Evolutionary conservation across 2,329 filamentous ascomycete species (phyloP), one percentile per base, ranked within the genome.

Genomic region (Scedosporium dehoogii): DNA sequence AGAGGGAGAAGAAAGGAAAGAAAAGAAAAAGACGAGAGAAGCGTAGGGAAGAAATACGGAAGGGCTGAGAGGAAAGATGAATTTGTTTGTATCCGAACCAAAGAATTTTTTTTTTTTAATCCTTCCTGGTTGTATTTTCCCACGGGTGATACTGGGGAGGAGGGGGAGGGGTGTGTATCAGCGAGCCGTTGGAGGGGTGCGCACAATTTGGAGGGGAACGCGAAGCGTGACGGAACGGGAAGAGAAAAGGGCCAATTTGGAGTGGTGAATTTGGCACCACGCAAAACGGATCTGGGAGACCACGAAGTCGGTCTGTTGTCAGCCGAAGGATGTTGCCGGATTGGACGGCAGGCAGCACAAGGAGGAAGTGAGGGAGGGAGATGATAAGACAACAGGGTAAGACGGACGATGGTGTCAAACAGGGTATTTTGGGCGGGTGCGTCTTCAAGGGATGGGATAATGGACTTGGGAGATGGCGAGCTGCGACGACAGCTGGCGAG

Each of bases 1-100:
- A 63, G 74, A 72, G 74, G 74, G 70, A 67, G 73, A 72, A 73
- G 71, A 69, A 65, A 61, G 21, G 38, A 42, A 58, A 51, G 25
- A 60, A 59, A 59, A 59, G 57, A 61, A 60, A 58, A 53, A 33
- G 7, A 33, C 29, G 29, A 33, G 29, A 41, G 60, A 56, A 25
- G 62, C 58, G 58, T 53, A 61, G 59, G 53, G 21, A 21, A 44
- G 16, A 25, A 38, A 18, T 25, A 27, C 12, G 46, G 3, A 38
- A 58, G 60, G 60, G 60, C 27, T 57, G 60, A 41, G 48, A 53
- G 38, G 53, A 61, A 33, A 61, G 59, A 48, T 33, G 29, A 33
- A 33, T 33, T 9, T 61, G 59, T 46, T 61, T 61, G 59, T 61
- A 61, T 61, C 27, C 55, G 33, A 51, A 60, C 27, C 48, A 61